Percentiles rank a stretch among this genome's conserved stretches.
Conservation (phyloP, 2,329 filamentous ascomycete genomes). For the Sporothrix euskadiensis region DNA sequence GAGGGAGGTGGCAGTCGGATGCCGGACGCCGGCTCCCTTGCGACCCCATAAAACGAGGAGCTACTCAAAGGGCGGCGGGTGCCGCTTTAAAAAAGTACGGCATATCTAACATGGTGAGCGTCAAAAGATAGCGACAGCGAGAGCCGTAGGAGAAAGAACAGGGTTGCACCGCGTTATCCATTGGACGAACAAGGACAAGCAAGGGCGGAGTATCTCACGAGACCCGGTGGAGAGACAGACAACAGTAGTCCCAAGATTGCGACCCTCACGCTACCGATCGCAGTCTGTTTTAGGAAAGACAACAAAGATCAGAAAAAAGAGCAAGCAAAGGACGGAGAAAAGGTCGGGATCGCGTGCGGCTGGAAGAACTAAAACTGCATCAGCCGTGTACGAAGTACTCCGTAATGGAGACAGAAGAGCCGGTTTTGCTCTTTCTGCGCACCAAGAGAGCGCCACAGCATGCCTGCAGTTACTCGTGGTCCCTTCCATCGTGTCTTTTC, state of each 20-base stretch:
- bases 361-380: neutral
- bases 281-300: neutral
- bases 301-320: neutral
- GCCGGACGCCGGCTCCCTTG: neutral
- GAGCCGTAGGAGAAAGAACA: neutral
- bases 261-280: neutral
- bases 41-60: conserved; percentile 11
- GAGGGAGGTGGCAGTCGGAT: neutral
- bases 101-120: neutral
- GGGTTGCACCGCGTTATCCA: neutral
- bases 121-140: neutral
- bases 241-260: neutral
- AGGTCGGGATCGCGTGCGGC: neutral
- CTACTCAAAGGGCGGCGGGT: neutral
- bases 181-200: neutral
- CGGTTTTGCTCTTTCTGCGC: neutral
- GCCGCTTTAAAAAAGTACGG: neutral
- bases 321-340: neutral
- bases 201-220: neutral
- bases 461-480: neutral
- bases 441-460: neutral
- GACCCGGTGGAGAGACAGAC: neutral
- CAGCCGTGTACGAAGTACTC: neutral
- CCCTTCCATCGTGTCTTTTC: neutral
- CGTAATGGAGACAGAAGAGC: neutral